phyloP scores from a whole-genome alignment of 306 rosid species.

The Prosopis cineraria region DNA sequence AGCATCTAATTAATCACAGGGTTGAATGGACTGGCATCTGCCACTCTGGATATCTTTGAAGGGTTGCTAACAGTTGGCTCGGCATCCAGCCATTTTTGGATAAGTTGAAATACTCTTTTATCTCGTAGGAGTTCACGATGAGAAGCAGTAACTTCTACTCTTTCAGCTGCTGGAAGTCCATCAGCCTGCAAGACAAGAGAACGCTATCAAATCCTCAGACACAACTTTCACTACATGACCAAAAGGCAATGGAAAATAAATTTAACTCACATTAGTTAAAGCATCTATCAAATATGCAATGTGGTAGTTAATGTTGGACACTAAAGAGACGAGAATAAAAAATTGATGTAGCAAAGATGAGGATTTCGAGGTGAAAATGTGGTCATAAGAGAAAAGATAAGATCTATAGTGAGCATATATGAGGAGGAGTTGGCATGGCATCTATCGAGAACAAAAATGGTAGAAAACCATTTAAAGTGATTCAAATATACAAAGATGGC shows the following conservation, averaged over 20 bases:
- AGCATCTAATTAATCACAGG: slow-evolving; percentile 28
- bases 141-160: slow-evolving; percentile 65
- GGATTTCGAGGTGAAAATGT: too few relatives aligned
- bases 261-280: slow-evolving; percentile 3
- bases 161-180: slow-evolving; percentile 72
- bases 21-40: slow-evolving; percentile 45
- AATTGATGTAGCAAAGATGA: too few relatives aligned
- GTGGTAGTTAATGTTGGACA: background rate
- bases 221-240: background rate
- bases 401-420: background rate
- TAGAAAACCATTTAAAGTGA: too few relatives aligned
- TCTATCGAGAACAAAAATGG: background rate
- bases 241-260: background rate
- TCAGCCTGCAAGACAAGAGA: slow-evolving; percentile 67
- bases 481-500: too few relatives aligned
- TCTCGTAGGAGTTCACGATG: slow-evolving; percentile 67
- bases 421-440: background rate
- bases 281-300: background rate
- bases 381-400: too few relatives aligned
- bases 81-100: slow-evolving; percentile 73
- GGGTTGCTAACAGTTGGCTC: slow-evolving; percentile 50
- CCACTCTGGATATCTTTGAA: slow-evolving; percentile 66
- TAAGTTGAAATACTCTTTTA: slow-evolving; percentile 51
- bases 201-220: background rate
- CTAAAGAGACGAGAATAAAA: background rate